Evolutionary conservation across 129 eudicot species (phyloP), one percentile per base, ranked within the genome.

Genomic region (Arctium minus): DNA sequence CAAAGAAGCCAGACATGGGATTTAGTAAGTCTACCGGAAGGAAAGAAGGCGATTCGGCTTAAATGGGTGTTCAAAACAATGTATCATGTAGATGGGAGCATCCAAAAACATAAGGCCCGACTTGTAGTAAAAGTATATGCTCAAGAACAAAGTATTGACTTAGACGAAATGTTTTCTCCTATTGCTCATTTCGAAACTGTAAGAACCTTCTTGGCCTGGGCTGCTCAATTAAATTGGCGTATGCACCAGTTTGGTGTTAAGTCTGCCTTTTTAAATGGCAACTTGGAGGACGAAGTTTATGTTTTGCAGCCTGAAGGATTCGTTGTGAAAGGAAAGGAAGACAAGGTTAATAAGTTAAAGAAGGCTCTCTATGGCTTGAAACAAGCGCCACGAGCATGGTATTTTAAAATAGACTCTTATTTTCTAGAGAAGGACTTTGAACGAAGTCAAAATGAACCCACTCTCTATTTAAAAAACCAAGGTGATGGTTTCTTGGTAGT

Each of bases 391-490:
- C 11, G 79, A 15, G 73, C 84, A 1, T 80, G 80, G 85, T 39
- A 82, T 12, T 33, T 8, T 8, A 77, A 77, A 70, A 46, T 83
- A 17, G 82, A 83, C 33, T 36, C 62, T 22, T 79, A 7, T 46
- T 85, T 75, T 35, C 73, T 17, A 0, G 8, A 67, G 33, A 80
- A 37, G 7, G 88, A 75, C 4, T 84, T 84, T 37, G 0, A 18
- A 67, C 76, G 78, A 56, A 69, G 85, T 38, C 72, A 80, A 22
- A 74, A 75, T 53, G 88, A 80, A 44, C 85, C 85, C 0, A 80
- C 77, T 12, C 18, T 85, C 0, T 79, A 64, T 44, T 33, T 85
- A 6, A 74, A 75, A 37, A 48, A 68, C 11, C 67, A 72, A 8
- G 82, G 67, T 37, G 70, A 44, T 6, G 73, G 68, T 6, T 73